These are phyloP conservation scores for Rhodotorula sp. DNA, from an alignment of 1,284 basidiomycete genomes.

Conservation along the genomic window DNA sequence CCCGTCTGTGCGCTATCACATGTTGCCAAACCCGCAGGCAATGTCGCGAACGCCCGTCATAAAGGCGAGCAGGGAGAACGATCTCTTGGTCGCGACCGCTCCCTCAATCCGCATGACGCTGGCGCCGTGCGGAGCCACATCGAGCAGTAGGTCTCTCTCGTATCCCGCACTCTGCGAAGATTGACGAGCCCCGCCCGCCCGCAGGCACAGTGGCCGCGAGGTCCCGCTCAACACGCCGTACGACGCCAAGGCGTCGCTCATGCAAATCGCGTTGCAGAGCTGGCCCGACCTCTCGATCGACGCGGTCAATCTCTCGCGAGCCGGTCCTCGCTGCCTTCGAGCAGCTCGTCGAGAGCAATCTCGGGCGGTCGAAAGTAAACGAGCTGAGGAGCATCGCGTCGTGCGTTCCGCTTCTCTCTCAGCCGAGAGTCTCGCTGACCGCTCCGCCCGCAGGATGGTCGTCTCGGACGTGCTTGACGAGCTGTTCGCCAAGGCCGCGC, in stretches of 20 bases:
- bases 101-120: constrained; percentile 29
- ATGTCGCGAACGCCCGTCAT: constrained; percentile 22
- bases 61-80: no score
- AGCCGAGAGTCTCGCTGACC: constrained; percentile 57
- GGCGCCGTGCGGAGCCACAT: constrained; percentile 57
- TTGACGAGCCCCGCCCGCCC: constrained; percentile 46
- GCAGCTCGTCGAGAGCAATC: background rate
- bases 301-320: constrained; percentile 55
- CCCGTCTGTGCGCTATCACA: no score
- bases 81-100: no score
- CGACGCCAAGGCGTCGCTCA: constrained; percentile 60
- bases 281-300: no score
- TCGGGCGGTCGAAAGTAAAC: background rate
- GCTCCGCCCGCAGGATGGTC: constrained; percentile 40
- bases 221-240: constrained; percentile 68
- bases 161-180: background rate
- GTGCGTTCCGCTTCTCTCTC: constrained; percentile 47
- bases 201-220: constrained; percentile 67
- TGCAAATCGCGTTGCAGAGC: no score
- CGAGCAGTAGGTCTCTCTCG: constrained; percentile 57
- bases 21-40: no score
- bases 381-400: background rate
- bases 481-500: background rate
- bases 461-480: background rate
- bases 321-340: background rate